Percentiles rank a stretch among this genome's conserved stretches.
Conservation (phyloP, 257 asterid species). For the Schizonepeta tenuifolia region DNA sequence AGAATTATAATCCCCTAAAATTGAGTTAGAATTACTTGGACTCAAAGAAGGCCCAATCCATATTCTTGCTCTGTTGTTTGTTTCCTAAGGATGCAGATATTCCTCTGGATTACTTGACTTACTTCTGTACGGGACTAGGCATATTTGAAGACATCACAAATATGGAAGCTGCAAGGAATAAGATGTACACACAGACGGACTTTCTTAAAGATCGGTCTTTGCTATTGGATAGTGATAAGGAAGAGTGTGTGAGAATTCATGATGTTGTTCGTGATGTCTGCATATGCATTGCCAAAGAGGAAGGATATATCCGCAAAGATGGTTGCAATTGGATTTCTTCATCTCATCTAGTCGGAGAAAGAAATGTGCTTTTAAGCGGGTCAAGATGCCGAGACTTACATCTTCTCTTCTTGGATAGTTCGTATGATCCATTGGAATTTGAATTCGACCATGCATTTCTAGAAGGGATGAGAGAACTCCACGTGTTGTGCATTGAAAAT, state of each 20-base stretch:
- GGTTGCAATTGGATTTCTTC: constrained; percentile 28
- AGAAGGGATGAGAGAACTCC: neutral
- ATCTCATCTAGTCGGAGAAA: neutral
- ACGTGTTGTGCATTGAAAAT: neutral
- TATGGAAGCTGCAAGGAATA: constrained; percentile 25
- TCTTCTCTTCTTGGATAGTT: neutral
- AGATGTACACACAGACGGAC: neutral
- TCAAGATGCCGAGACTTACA: neutral
- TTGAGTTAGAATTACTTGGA: neutral
- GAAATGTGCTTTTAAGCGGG: neutral
- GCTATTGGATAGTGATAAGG: neutral
- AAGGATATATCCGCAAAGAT: neutral
- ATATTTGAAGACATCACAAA: neutral
- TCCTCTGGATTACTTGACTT: constrained; percentile 1
- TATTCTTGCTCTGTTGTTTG: constrained; percentile 28
- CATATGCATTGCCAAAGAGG: constrained; percentile 2
- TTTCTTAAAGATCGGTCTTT: constrained; percentile 21
- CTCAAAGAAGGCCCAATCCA: neutral
- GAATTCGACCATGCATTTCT: neutral
- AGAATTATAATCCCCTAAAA: too few species aligned
- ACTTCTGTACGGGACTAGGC: constrained; percentile 21
- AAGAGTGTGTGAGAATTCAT: constrained; percentile 13
- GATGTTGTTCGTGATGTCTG: constrained; percentile 31
- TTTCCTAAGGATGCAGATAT: constrained; percentile 26
- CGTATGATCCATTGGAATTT: neutral